phyloP scores from a whole-genome alignment of 495 filamentous ascomycete genomes.

The Pseudoneurospora amorphoporcata region DNA sequence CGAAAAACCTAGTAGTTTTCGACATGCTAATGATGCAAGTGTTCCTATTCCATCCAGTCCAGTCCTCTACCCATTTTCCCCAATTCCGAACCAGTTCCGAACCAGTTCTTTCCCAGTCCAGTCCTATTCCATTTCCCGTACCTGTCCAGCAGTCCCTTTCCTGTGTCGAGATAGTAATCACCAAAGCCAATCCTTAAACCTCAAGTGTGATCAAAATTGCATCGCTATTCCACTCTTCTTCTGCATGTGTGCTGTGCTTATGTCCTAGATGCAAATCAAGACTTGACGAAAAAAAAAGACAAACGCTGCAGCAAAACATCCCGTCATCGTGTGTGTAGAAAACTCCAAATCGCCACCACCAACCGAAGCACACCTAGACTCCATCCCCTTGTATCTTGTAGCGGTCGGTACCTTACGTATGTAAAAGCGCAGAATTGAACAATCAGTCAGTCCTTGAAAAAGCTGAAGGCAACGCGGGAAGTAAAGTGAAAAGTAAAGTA shows the following conservation, averaged over 20 bases:
- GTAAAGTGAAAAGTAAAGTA: background rate
- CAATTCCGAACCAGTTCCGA: background rate
- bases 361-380: background rate
- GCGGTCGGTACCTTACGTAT: background rate
- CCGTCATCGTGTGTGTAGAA: background rate
- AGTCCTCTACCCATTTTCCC: background rate
- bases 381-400: background rate
- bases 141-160: background rate
- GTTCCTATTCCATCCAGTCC: background rate
- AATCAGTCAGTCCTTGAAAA: too few relatives aligned
- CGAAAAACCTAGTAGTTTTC: background rate
- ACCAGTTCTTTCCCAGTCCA: background rate
- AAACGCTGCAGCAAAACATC: background rate
- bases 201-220: background rate
- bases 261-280: background rate
- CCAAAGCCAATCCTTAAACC: background rate
- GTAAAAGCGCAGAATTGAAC: background rate
- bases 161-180: background rate
- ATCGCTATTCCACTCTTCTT: background rate
- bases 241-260: background rate
- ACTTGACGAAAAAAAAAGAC: background rate
- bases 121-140: background rate
- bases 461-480: background rate
- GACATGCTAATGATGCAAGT: background rate
- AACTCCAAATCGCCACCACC: background rate